phyloP scores from a whole-genome alignment of 768 basidiomycete genomes.

The Coprinopsis marcescibilis region DNA sequence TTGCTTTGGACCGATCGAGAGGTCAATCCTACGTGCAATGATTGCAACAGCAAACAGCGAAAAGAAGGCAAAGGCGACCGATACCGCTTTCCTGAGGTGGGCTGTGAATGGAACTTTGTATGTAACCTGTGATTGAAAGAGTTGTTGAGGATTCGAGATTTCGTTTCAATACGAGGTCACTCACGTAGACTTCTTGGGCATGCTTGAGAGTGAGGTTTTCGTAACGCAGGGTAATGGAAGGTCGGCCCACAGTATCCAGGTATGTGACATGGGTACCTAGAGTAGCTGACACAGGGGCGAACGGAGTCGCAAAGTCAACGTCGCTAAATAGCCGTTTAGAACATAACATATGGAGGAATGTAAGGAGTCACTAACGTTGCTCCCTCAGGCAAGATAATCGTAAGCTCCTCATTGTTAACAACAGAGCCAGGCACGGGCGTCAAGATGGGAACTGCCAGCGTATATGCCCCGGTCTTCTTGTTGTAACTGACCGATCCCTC shows the following conservation, averaged over 20 bases:
- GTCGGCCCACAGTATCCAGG: slow-evolving; percentile 88
- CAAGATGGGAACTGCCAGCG: slow-evolving; percentile 81
- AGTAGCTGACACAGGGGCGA: slow-evolving; percentile 58
- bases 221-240: slow-evolving; percentile 69
- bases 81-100: slow-evolving; percentile 83
- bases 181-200: slow-evolving; percentile 73
- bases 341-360: too few relatives aligned
- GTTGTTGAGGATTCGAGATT: slow-evolving; percentile 1
- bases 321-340: slow-evolving; percentile 63
- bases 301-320: slow-evolving; percentile 70
- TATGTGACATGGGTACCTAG: slow-evolving; percentile 77
- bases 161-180: slow-evolving; percentile 25
- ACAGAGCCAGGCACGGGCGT: slow-evolving; percentile 76
- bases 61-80: slow-evolving; percentile 68
- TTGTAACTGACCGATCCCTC: slow-evolving; percentile 68
- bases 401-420: slow-evolving; percentile 73
- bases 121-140: slow-evolving; percentile 63
- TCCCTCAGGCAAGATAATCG: slow-evolving; percentile 88
- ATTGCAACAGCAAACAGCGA: slow-evolving; percentile 53
- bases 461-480: slow-evolving; percentile 54
- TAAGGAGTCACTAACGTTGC: slow-evolving; percentile 67
- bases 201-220: slow-evolving; percentile 74
- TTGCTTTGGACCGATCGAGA: slow-evolving; percentile 40
- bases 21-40: slow-evolving; percentile 39
- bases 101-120: slow-evolving; percentile 78